Evolutionary conservation across 129 eudicot species (phyloP), one percentile per base, ranked within the genome.

Genomic region (Pseudognaphalium luteoalbum): DNA sequence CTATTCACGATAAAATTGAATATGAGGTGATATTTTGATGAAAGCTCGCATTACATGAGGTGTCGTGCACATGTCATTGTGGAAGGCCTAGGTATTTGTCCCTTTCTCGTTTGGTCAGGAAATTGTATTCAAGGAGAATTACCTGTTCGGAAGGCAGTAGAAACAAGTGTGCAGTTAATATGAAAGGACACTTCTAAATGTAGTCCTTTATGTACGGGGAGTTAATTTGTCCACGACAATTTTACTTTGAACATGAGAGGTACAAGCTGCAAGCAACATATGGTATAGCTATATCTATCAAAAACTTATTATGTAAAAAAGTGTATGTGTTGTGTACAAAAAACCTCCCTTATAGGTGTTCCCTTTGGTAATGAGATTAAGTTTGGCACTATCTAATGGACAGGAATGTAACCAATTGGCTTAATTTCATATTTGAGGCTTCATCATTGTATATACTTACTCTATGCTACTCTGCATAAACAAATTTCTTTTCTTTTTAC

Each of bases 351-450:
- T 37, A 41, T 61, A 25, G 28, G 60, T 61, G 60, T 74, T 41
- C 59, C 57, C 50, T 59, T 12, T 28, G 19, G 60, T 61, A 41
- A 61, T 41, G 56, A 62, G 56, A 42, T 75, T 30, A 75, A 62
- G 61, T 63, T 75, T 75, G 61, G 62, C 54, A 10, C 20, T 74
- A 41, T 62, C 32, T 63, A 62, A 12, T 47, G 7, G 15, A 3
- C 16, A 32, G 20, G 5, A 34, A 17, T 39, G 16, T 0, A 39
- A 8, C 16, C 5, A 39, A 71, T 34, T 54, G 63, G 52, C 21
- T 19, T 71, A n/a, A 56, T 71, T 61, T 12, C 17, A 34, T 63
- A 68, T n/a, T 60, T 69, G 35, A 68, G 52, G 80, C 21, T 62
- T 42, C 32, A 1, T 67, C 51, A 6, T 34, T 67, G 71, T 67